Evolutionary conservation across 2,329 filamentous ascomycete genomes (phyloP), one percentile per base, ranked within the genome.

Genomic region (Hypomyces rosellus): DNA sequence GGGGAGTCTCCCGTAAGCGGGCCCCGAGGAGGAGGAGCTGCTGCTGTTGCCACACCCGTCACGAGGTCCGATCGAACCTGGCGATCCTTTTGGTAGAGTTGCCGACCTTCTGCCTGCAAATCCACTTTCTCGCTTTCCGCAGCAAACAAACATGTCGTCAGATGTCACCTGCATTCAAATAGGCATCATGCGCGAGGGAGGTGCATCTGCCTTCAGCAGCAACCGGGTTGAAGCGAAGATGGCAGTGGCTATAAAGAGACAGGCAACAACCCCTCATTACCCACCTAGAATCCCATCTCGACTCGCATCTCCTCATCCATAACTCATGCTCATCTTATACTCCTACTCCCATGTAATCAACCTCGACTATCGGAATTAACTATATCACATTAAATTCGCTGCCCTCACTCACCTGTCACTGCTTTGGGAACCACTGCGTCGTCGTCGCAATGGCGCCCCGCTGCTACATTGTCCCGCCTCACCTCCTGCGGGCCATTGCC

Each of bases 381-480:
- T 11, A 7, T 18, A 34, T 46, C 39, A 18, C 16, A 7, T 18
- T 45, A 45, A 20, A 45, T 15, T 25, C 20, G 40, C n/a, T 45
- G 30, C 42, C 42, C 42, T 34, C 42, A n/a, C 6, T 34, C 16
- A 34, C 20, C 16, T 8, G 14, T 12, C 30, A n/a, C 20, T n/a
- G 14, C 30, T 14, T 13, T n/a, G 8, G 8, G 18, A 37, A 46
- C 20, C 20, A 25, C 14, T 4, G 16, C 11, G 7, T 46, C 9
- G 7, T 46, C 9, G 25, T 36, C 44, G 49, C 15, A 45, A 60
- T 60, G 58, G 16, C 57, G 36, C 50, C 51, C 37, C 60, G 58
- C 50, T 74, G 70, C 60, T 69, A 63, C 52, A 68, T 74, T 50
- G 68, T 76, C 4, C 74, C 74, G 16, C 74, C 74, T 16, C 70